A percentile compares a stretch with the other conserved stretches of the same genome.
Conservation (phyloP, 768 basidiomycete genomes). For the Amanita rimosa region DNA sequence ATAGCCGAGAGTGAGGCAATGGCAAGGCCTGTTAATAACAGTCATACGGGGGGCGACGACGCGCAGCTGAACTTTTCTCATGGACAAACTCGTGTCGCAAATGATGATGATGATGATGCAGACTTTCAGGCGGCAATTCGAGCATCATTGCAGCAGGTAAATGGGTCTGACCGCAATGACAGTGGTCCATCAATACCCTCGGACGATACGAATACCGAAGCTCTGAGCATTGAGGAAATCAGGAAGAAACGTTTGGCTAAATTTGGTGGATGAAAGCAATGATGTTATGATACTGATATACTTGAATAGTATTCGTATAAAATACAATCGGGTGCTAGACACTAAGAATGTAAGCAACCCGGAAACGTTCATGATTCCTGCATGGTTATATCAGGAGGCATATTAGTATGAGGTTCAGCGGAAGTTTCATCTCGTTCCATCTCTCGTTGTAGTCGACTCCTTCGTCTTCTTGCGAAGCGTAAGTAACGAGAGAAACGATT, state of each 20-base stretch:
- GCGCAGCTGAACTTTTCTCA: background rate
- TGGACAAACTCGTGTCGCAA: conserved; percentile 28
- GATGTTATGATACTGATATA: background rate
- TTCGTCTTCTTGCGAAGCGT: conserved; percentile 34
- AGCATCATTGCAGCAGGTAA: conserved; percentile 61
- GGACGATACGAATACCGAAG: conserved; percentile 23
- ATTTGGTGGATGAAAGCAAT: conserved; percentile 33
- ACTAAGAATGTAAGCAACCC: background rate
- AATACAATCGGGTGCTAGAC: background rate
- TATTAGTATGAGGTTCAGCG: conserved; percentile 22
- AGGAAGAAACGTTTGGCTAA: conserved; percentile 50
- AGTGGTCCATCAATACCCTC: conserved; percentile 19
- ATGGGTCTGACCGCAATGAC: conserved; percentile 16
- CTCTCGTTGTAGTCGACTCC: conserved; percentile 14
- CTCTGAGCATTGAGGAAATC: conserved; percentile 53
- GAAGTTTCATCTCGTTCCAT: conserved; percentile 16
- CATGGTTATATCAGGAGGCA: conserved; percentile 17
- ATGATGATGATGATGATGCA: conserved; percentile 85
- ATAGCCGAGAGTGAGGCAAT: conserved; percentile 50
- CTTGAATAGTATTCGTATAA: background rate
- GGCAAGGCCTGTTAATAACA: conserved; percentile 13
- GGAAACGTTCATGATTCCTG: conserved; percentile 8
- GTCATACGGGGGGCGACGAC: background rate
- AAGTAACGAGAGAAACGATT: conserved; percentile 49
- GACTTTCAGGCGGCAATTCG: conserved; percentile 80